These are phyloP conservation scores for Taiozyma onychis DNA, from an alignment of 1,139 yeast genomes.

Conservation along the genomic window DNA sequence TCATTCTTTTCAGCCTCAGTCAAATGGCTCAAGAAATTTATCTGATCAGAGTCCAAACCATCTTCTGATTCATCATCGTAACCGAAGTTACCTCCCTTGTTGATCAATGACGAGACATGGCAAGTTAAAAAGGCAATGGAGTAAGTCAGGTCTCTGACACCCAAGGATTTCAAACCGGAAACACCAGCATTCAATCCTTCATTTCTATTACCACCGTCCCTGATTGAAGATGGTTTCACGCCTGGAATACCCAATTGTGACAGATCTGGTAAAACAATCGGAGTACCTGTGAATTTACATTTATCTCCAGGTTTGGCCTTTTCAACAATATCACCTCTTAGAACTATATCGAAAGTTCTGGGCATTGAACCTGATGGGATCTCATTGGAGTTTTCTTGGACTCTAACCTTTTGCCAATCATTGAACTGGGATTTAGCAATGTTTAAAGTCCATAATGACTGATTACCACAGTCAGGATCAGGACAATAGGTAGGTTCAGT, in stretches of 20 bases:
- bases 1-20: conserved; percentile 82
- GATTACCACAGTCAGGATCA: conserved; percentile 82
- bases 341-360: conserved; percentile 85
- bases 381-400: conserved; percentile 92
- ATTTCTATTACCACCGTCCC: conserved; percentile 55
- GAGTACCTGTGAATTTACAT: conserved; percentile 92
- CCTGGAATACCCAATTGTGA: conserved; percentile 97
- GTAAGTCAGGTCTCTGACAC: conserved; percentile 92
- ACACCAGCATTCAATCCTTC: conserved; percentile 84
- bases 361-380: conserved; percentile 99
- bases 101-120: conserved; percentile 61
- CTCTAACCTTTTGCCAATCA: conserved; percentile 96
- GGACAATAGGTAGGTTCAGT: conserved; percentile 95
- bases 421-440: conserved; percentile 80
- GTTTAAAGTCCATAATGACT: conserved; percentile 78
- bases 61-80: conserved; percentile 36
- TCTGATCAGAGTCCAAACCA: conserved; percentile 61
- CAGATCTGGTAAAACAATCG: conserved; percentile 93
- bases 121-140: conserved; percentile 89
- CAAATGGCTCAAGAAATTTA: conserved; percentile 69
- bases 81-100: conserved; percentile 38
- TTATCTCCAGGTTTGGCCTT: conserved; percentile 98
- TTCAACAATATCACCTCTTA: conserved; percentile 94
- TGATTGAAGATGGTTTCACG: conserved; percentile 76
- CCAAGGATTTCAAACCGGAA: conserved; percentile 72